Percentiles rank a stretch among this genome's conserved stretches.
These are phyloP conservation scores for Fusarium sp. DNA, from an alignment of 2,329 filamentous ascomycete species.

Conservation along the genomic window DNA sequence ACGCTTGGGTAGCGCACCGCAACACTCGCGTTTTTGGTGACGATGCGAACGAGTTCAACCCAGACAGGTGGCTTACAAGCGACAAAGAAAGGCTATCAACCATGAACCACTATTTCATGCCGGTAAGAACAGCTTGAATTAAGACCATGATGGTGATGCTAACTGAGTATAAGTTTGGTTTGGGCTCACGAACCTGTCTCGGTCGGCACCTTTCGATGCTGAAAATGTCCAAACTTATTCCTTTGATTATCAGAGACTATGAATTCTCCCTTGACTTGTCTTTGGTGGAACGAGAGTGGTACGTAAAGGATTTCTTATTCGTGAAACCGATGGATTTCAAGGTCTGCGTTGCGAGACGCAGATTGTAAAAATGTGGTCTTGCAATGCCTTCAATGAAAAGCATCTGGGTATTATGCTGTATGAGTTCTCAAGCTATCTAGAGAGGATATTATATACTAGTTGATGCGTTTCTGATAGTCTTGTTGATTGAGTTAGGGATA, in stretches of 20 bases:
- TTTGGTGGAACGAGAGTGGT: background rate
- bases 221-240: slow-evolving; percentile 32
- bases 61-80: slow-evolving; percentile 29
- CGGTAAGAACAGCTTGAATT: slow-evolving; percentile 6
- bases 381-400: too few species aligned
- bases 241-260: slow-evolving; percentile 19
- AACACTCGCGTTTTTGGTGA: slow-evolving; percentile 29
- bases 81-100: slow-evolving; percentile 5
- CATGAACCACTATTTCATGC: slow-evolving; percentile 39
- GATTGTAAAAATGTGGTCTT: background rate
- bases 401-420: too few species aligned
- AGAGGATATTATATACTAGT: too few species aligned
- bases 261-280: slow-evolving; percentile 7
- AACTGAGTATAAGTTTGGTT: slow-evolving; percentile 23
- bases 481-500: too few species aligned
- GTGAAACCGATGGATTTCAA: slow-evolving; percentile 27
- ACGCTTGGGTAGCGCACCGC: slow-evolving; percentile 35
- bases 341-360: slow-evolving; percentile 1
- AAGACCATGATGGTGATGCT: background rate
- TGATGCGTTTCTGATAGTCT: too few species aligned
- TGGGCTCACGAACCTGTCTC: slow-evolving; percentile 30
- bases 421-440: too few species aligned
- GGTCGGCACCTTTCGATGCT: slow-evolving; percentile 26
- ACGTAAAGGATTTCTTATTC: slow-evolving; percentile 16
- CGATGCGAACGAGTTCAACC: slow-evolving; percentile 21